Conservation (phyloP, 2,329 filamentous ascomycete genomes). For the Cladosporium sphaerospermum region DNA sequence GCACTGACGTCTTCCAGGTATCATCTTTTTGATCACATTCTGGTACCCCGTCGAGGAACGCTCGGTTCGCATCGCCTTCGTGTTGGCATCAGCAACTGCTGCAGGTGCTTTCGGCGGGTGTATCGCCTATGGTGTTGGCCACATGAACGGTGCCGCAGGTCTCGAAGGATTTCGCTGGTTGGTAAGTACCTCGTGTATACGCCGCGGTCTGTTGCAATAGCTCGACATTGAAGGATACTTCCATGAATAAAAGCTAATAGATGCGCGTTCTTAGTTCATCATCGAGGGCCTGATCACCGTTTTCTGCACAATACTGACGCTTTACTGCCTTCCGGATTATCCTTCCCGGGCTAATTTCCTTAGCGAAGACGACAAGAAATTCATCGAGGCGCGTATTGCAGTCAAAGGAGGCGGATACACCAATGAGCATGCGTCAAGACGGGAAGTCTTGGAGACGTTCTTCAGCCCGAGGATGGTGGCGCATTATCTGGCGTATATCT, state of each 20-base stretch:
- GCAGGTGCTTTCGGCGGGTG: constrained; percentile 50
- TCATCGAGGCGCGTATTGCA: constrained; percentile 21
- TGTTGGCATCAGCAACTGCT: constrained; percentile 50
- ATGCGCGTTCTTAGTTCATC: constrained; percentile 15
- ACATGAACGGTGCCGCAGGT: constrained; percentile 36
- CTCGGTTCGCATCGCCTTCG: constrained; percentile 52
- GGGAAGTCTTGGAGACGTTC: constrained; percentile 34
- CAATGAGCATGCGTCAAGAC: constrained; percentile 29
- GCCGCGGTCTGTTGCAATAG: too few relatives aligned
- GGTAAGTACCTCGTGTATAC: constrained; percentile 30
- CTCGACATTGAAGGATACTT: constrained; percentile 14
- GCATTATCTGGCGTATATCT: constrained; percentile 32
- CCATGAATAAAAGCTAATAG: constrained; percentile 4
- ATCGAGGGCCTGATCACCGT: constrained; percentile 25
- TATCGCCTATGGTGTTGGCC: constrained; percentile 58
- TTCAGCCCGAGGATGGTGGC: constrained; percentile 34
- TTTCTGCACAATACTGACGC: constrained; percentile 20
- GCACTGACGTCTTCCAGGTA: background rate
- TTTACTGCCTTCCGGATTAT: constrained; percentile 27
- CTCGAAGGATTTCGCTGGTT: constrained; percentile 43
- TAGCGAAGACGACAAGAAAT: constrained; percentile 22
- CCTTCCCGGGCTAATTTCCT: constrained; percentile 25
- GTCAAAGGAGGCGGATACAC: constrained; percentile 34
- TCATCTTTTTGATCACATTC: constrained; percentile 33
- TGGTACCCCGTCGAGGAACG: constrained; percentile 53